Base-by-base conservation (phyloP, 352 stramenopile species). In the Globisporangium recalcitrans region DNA sequence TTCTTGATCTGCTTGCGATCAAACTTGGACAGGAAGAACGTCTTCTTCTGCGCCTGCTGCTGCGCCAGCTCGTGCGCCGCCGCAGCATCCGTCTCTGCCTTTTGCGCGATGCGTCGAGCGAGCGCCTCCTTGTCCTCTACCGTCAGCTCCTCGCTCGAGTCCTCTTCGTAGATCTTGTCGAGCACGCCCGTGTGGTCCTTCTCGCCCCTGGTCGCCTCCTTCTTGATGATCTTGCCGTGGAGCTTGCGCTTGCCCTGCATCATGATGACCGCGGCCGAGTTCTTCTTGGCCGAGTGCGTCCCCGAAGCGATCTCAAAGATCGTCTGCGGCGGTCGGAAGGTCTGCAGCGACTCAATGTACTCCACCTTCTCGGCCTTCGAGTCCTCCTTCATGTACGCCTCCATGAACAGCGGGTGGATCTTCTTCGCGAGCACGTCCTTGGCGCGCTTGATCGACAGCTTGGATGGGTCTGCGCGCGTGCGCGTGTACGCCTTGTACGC, bases 401-500 rank as follows among this genome's bases (percentile, higher is more conserved):
- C 75, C 56, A 86, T 65, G 57, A 98, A 88, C 26, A 98, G 77
- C 64, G 96, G 96, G 70, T 99, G 95, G 5, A 97, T 69, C 51
- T 94, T 93, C 64, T 97, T 97, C 44, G 82, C 64, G 11, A 75
- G 81, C 52, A 99, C 75, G 34, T 93, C 89, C 81, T 99, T 99
- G 4, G 93, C 87, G 57, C 95, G 89, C 67, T 91, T 90, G 61
- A 99, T 97, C 38, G 93, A 98, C 53, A 95, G 78, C 69, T 91
- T 97, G n/a, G 89, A 97, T 32, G 97, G 90, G 67, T 99, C 96
- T 9, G 96, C 90, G 31, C 97, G 85, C 46, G 93, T 99, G 57
- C 96, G 82, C 52, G 92, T 76, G 75, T 99, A 99, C 83, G 98
- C 94, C 69, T 99, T 98, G 90, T 98, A 98, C 16, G 96, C 90